Evolutionary conservation across 2,329 filamentous ascomycete genomes (phyloP), one percentile per base, ranked within the genome.

Genomic region (Zymoseptoria brevis): DNA sequence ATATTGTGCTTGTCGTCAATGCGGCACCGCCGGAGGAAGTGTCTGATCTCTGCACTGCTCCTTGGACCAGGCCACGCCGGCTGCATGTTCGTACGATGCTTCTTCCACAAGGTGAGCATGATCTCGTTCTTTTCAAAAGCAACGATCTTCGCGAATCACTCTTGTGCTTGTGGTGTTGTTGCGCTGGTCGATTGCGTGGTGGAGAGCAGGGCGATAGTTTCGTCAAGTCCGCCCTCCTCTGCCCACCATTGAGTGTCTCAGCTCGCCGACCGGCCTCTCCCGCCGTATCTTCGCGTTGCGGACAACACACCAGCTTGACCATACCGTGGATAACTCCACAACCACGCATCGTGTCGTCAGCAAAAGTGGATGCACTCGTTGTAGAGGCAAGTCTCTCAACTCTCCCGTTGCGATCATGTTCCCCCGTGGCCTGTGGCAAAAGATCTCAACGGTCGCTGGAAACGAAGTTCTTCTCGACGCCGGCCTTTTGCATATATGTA

Each of bases 361-460:
- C 21, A 19, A 51, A 57, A 57, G 58, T 60, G 35, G 51, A 57
- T 60, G 55, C 55, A 52, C 45, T 26, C 54, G 55, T 53, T 57
- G 58, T 54, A 57, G 54, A 30, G 24, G 45, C 11, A 35, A 50
- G 35, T 54, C 29, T 24, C 54, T 57, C 50, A 35, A 60, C 54
- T 45, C 55, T 60, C 54, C 55, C 45, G 49, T 21, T 7, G 19
- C 41, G 48, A 24, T 50, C 24, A 51, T 24, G 41, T 57, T 19
- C 19, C 29, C 54, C 53, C 29, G 30, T 57, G 26, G 21, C 41
- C 24, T 60, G 45, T 30, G 41, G 22, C 19, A 9, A 54, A 57
- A 60, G 58, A 60, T 60, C 50, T 60, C 29, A 50, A 29, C 50
- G 54, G 53, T 7, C 11, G 19, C 26, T 50, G 54, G n/a, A 54